These are phyloP conservation scores for Pythium sp. DNA, from an alignment of 352 stramenopile species.

Conservation along the genomic window DNA sequence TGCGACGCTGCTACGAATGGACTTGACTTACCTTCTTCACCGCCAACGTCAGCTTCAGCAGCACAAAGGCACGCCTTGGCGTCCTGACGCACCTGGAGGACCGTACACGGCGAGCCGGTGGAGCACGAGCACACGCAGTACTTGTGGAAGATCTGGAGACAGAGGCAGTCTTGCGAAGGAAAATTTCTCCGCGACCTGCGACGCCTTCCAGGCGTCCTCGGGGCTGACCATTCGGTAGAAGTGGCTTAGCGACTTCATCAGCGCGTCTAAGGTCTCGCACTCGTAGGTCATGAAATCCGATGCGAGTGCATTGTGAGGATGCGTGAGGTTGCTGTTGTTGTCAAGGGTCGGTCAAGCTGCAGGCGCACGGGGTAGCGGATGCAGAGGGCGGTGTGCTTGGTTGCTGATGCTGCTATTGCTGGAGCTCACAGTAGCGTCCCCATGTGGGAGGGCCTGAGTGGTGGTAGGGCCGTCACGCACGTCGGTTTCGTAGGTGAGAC, in stretches of 20 bases:
- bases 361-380: slow-evolving; percentile 18
- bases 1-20: too few relatives aligned
- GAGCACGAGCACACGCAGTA: slow-evolving; percentile 82
- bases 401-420: neutral
- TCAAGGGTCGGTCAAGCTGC: neutral
- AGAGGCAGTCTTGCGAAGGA: slow-evolving; percentile 72
- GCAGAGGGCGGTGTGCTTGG: slow-evolving; percentile 17
- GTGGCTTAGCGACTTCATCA: slow-evolving; percentile 47
- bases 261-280: slow-evolving; percentile 71
- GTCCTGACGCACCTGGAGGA: slow-evolving; percentile 55
- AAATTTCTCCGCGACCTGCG: slow-evolving; percentile 83
- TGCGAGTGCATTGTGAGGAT: slow-evolving; percentile 62
- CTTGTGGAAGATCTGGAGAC: slow-evolving; percentile 85
- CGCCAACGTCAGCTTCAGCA: slow-evolving; percentile 32
- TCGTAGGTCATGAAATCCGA: slow-evolving; percentile 75
- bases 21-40: slow-evolving; percentile 35
- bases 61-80: slow-evolving; percentile 32
- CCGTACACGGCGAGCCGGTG: slow-evolving; percentile 67
- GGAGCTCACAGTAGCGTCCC: neutral
- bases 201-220: slow-evolving; percentile 74
- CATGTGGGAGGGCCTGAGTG: slow-evolving; percentile 8
- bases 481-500: slow-evolving; percentile 95
- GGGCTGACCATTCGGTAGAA: slow-evolving; percentile 82
- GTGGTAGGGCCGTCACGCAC: slow-evolving; percentile 58
- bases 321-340: slow-evolving; percentile 19